Evolutionary conservation across 2,329 filamentous ascomycete species (phyloP), one percentile per base, ranked within the genome.

Genomic region (Dactylellina parvicollis): DNA sequence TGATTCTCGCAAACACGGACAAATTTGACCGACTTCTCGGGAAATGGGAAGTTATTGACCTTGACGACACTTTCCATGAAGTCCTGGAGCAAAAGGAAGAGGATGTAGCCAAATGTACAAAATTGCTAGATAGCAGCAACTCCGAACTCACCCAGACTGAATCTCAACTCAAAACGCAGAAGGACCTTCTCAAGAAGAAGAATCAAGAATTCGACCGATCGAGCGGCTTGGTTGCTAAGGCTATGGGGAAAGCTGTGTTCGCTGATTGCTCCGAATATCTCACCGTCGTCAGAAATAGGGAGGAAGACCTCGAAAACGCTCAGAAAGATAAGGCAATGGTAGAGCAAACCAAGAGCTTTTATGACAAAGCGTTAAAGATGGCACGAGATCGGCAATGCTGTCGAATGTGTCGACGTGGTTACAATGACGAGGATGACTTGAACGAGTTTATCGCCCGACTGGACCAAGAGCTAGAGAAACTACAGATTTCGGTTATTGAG

Each of bases 51-150:
- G 83, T 89, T 3, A 84, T 87, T 12, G 89, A 85, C 0, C 80
- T 98, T 9, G 92, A 96, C 46, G 79, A 83, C 38, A 85, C 88
- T 22, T 96, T 91, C 75, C 88, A 95, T 55, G 69, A 57, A 49
- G 64, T 75, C 30, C 46, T 78, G 20, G 74, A 77, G 67, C 69
- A 77, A 16, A 73, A 69, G 20, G 75, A 77, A 16, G 76, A 78
- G 54, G 77, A 77, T 12, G 61, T 78, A 16, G 55, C 60, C 20
- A 75, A 76, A 56, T 74, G 75, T 36, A 77, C 60, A 36, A 69
- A 61, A 20, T 34, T 69, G 1, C 26, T 67, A 1, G 49, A 66
- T 14, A 59, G 62, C 49, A 69, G 61, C 49, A 74, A 74, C 26
- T 42, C 70, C 7, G 70, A 74, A n/a, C 34, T 74, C 5, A 74